These are phyloP conservation scores for Colletotrichum sp. DNA, from an alignment of 2,329 filamentous ascomycete species.

Conservation along the genomic window DNA sequence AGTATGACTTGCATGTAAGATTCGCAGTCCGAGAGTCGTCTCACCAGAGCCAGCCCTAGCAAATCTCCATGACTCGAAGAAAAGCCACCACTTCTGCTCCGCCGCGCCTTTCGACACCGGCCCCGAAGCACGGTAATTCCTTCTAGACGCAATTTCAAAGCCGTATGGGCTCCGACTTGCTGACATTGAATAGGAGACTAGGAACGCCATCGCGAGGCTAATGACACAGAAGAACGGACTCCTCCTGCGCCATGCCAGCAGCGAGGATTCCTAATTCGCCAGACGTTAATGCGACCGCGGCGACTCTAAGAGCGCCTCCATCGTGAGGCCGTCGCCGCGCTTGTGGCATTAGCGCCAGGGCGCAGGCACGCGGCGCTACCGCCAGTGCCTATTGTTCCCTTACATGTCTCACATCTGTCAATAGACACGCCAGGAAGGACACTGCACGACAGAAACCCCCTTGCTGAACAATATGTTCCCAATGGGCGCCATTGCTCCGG, in stretches of 20 bases:
- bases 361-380: not conserved
- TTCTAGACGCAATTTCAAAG: not conserved
- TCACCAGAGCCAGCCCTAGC: not conserved
- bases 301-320: not conserved
- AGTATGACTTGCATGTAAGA: not conserved
- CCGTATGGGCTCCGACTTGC: not conserved
- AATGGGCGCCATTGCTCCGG: not conserved
- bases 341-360: not conserved
- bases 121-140: not conserved
- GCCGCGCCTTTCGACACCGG: not conserved
- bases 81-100: not conserved
- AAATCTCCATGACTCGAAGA: not conserved
- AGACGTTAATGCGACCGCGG: not conserved
- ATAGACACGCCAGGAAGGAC: not conserved
- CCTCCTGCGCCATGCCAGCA: not conserved
- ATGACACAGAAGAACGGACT: not conserved
- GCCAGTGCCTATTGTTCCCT: not conserved
- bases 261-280: not conserved
- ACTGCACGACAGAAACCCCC: not conserved
- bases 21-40: not conserved
- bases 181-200: not conserved
- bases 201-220: not conserved
- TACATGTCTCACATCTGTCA: not conserved
- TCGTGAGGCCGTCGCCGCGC: not conserved
- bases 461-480: not conserved